phyloP scores from a whole-genome alignment of 805 yeast species.

The Barnettozyma wickerhamii region DNA sequence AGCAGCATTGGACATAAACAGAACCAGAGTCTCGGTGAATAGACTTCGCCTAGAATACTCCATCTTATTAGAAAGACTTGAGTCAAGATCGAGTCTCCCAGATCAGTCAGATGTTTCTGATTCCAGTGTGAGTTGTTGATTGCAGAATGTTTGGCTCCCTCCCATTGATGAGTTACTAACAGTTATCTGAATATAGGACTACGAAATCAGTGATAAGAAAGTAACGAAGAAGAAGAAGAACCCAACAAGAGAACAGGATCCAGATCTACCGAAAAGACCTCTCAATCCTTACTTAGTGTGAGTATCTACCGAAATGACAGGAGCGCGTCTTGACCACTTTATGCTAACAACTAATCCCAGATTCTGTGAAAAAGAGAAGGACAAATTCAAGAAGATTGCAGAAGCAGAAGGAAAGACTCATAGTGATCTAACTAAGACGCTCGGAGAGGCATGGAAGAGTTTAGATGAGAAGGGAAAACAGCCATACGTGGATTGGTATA shows the following conservation, averaged over 20 bases:
- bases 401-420: conserved; percentile 49
- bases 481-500: conserved; percentile 71
- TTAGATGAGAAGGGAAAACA: conserved; percentile 64
- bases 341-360: conserved; percentile 8
- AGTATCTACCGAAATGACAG: conserved; percentile 1
- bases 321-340: neutral
- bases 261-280: conserved; percentile 83
- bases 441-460: conserved; percentile 84
- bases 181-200: neutral
- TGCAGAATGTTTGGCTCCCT: too few species aligned
- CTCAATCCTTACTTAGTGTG: conserved; percentile 78
- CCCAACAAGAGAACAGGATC: conserved; percentile 52
- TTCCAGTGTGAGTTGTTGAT: conserved; percentile 1
- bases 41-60: conserved; percentile 81
- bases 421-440: conserved; percentile 64
- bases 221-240: conserved; percentile 22
- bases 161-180: conserved; percentile 7
- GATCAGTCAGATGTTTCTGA: conserved; percentile 13
- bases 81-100: conserved; percentile 39
- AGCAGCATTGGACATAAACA: conserved; percentile 67
- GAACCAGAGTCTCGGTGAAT: conserved; percentile 72
- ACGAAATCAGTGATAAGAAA: conserved; percentile 18
- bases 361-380: conserved; percentile 77
- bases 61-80: conserved; percentile 74
- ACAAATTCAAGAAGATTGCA: conserved; percentile 54